Base-by-base conservation (phyloP, 768 basidiomycete genomes). In the Tylopilus cervinicoccineus region DNA sequence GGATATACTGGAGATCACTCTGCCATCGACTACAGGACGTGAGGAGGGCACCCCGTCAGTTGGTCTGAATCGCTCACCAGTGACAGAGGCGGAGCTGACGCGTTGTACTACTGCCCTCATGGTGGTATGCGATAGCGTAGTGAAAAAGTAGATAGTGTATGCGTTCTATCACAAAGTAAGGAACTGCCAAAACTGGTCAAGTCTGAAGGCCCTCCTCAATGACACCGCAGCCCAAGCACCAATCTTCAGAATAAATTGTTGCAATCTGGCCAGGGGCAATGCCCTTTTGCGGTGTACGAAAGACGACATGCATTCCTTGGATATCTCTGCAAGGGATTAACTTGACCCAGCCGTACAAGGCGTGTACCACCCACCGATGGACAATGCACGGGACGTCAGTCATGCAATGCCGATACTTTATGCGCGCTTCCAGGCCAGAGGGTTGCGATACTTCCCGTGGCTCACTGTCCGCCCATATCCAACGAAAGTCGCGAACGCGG, bases 21-120 rank as follows among this genome's bases (percentile, higher is more conserved):
- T 74, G 38, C 76, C 79, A 55, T 94, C 83, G 47, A 96, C 93
- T 95, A 67, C 10, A 32, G 38, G n/a, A 13, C 32, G 38, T 42
- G 37, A 41, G 43, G 43, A 22, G 28, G 38, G 32, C 20, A 41
- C 8, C 47, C 5, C 17, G 2, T 10, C 22, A 11, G 33, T 34
- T 9, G 11, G 17, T 17, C 8, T 50, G 28, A 14, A 47, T 17
- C 47, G 36, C 68, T 65, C 60, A 88, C 91, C 90, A 44, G 80
- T 71, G 32, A 94, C 90, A n/a, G 91, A 91, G 14, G 92, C 93
- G 26, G 81, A 83, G 16, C 84, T 64, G 33, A 94, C 91, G 19
- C 87, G 77, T 64, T 95, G 93, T 26, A 94, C 74, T 9, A 94
- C 80, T 9, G 92, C 93, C 46, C 88, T 80, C 93, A 95, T 93